Evolutionary conservation across 768 basidiomycete species (phyloP), one percentile per base, ranked within the genome.

Genomic region (Trametes coccinea): DNA sequence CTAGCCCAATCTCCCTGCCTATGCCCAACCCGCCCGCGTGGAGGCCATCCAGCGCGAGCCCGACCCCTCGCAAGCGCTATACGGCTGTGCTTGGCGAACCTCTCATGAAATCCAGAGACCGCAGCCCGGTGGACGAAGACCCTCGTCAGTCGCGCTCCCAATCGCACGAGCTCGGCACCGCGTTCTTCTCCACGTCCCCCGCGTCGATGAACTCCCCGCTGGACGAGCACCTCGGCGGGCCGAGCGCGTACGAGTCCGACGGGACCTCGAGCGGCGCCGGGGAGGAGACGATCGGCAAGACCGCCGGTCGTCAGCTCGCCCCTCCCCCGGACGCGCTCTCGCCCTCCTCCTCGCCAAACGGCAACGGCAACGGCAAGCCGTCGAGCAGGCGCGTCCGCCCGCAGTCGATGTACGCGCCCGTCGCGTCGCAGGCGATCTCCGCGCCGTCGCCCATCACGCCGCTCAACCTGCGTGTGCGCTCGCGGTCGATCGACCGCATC

Each of bases 11-110:
- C 2, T 56, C 67, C 9, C 76, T 84, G 3, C 83, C 83, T 0
- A 70, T 79, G 1, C 84, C 81, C 1, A 80, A 74, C 61, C 56
- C 70, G 8, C 64, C 71, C 17, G 67, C 71, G 5, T 72, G 77
- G 46, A 77, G 85, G 17, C 81, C 79, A 14, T 76, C 79, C 4
- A 88, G 85, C 67, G 80, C 86, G 1, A 91, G 89, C 3, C 90
- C 92, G 2, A 75, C 83, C 0, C 74, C 79, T 1, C 77, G 92
- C 61, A 94, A 94, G 69, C 81, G 92, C 41, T 93, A 94, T 70
- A 93, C 92, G 0, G 92, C 93, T 34, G 92, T 92, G 0, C 80
- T 94, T 0, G 91, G 90, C 9, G 88, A 84, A 2, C 87, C 90
- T 0, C 85, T 91, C 61, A 80, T 84, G 63, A 63, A 65, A 40